These are phyloP conservation scores for Tetracladium maxilliforme DNA, from an alignment of 2,329 filamentous ascomycete species.

Conservation along the genomic window DNA sequence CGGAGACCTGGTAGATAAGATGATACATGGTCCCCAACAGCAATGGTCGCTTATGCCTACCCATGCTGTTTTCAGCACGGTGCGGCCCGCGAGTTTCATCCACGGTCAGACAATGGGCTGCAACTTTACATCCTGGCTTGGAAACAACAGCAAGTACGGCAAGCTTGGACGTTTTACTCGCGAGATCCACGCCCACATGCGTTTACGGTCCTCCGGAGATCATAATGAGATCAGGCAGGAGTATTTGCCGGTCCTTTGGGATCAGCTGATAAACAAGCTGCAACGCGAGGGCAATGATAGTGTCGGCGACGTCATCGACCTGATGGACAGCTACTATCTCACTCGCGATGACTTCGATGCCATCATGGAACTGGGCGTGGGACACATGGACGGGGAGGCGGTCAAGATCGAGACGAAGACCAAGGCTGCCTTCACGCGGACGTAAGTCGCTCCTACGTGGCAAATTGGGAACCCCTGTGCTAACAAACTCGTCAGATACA, in stretches of 20 bases:
- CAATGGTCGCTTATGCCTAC: slow-evolving; percentile 98
- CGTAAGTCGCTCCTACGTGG: slow-evolving; percentile 37
- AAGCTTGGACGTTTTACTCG: slow-evolving; percentile 70
- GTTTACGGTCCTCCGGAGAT: slow-evolving; percentile 77
- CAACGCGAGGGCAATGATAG: slow-evolving; percentile 68
- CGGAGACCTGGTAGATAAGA: slow-evolving; percentile 86
- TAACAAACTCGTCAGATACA: slow-evolving; percentile 46
- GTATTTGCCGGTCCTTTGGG: slow-evolving; percentile 82
- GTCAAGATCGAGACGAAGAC: slow-evolving; percentile 73
- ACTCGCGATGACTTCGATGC: slow-evolving; percentile 91
- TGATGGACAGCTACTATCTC: slow-evolving; percentile 96
- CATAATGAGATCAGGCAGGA: slow-evolving; percentile 89
- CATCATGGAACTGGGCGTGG: slow-evolving; percentile 81
- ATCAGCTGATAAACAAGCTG: slow-evolving; percentile 60
- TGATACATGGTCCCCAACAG: slow-evolving; percentile 97
- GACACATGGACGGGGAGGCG: slow-evolving; percentile 60
- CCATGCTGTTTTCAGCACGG: slow-evolving; percentile 90
- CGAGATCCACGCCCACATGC: slow-evolving; percentile 96
- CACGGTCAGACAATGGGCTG: slow-evolving; percentile 64
- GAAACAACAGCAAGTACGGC: slow-evolving; percentile 80
- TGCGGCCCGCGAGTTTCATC: slow-evolving; percentile 76
- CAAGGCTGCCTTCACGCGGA: slow-evolving; percentile 78
- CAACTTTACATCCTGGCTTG: slow-evolving; percentile 81
- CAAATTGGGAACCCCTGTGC: slow-evolving; percentile 1
- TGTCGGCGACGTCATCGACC: slow-evolving; percentile 70